These are phyloP conservation scores for Loxodes magnus DNA, from an alignment of 73 alveolate genomes.

Conservation along the genomic window DNA sequence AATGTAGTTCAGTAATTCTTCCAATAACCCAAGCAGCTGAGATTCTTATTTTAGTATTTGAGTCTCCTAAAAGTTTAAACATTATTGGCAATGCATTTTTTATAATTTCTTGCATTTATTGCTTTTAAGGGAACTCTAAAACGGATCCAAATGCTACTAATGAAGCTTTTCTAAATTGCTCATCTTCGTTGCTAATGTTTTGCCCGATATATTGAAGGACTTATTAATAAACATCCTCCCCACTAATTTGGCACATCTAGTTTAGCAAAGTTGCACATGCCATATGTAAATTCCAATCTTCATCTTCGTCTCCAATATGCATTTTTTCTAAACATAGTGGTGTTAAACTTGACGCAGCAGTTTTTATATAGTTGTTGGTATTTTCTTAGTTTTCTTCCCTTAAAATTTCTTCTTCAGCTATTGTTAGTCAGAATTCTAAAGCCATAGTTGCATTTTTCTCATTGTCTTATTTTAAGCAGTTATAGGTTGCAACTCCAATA, in stretches of 20 bases:
- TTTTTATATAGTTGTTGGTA: slow-evolving; percentile 10
- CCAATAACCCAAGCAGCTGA: slow-evolving; percentile 13
- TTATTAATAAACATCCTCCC: neutral
- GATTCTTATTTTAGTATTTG: neutral
- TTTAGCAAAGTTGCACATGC: neutral
- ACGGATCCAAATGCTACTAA: slow-evolving; percentile 2
- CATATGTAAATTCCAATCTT: neutral
- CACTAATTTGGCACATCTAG: neutral
- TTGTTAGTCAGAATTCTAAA: slow-evolving; percentile 42
- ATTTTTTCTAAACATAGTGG: slow-evolving; percentile 15
- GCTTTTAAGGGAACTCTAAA: neutral
- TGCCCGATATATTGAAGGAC: neutral
- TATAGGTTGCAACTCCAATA: slow-evolving; percentile 17
- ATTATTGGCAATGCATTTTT: neutral
- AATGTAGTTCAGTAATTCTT: neutral
- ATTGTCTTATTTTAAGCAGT: slow-evolving; percentile 12
- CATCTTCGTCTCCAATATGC: slow-evolving; percentile 24
- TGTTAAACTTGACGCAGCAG: slow-evolving; percentile 8
- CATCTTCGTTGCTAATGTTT: neutral
- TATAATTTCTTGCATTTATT: neutral
- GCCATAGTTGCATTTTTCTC: slow-evolving; percentile 35
- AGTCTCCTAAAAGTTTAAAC: neutral
- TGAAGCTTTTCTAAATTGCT: neutral
- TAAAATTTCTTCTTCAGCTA: slow-evolving; percentile 36
- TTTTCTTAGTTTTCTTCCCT: slow-evolving; percentile 10